A percentile compares a stretch with the other conserved stretches of the same genome.
Conservation (phyloP, 108 stramenopile genomes). For the Nitzschia sp. region DNA sequence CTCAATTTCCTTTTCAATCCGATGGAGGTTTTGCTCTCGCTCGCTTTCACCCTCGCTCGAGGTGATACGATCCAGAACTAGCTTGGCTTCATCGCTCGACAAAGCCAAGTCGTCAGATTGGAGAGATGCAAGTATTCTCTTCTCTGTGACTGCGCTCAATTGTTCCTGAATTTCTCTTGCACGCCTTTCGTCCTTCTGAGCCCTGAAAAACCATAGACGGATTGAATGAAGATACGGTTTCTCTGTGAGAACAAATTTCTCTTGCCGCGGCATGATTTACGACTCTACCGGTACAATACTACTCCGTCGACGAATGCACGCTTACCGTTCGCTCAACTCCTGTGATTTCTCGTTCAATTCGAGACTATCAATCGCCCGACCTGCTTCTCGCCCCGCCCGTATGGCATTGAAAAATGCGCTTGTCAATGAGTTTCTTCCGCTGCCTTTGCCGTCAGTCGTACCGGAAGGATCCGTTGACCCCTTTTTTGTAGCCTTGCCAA, state of each 20-base stretch:
- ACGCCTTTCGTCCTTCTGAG: slow-evolving; percentile 21
- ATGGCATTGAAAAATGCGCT: slow-evolving; percentile 48
- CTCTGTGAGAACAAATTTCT: too few relatives aligned
- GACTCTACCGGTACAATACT: too few relatives aligned
- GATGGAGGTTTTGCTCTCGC: slow-evolving; percentile 16
- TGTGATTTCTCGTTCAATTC: slow-evolving; percentile 60
- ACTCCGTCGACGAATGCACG: not conserved
- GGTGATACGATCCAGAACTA: slow-evolving; percentile 23
- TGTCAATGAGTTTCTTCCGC: slow-evolving; percentile 28
- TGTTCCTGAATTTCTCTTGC: slow-evolving; percentile 24
- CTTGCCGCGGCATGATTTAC: too few relatives aligned
- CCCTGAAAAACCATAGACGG: slow-evolving; percentile 23
- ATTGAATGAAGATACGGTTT: too few relatives aligned
- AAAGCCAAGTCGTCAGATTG: slow-evolving; percentile 34
- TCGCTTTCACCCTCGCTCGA: slow-evolving; percentile 12
- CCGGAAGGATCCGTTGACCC: not conserved
- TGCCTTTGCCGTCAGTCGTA: not conserved
- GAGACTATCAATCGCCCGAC: slow-evolving; percentile 47
- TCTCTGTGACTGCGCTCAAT: slow-evolving; percentile 24
- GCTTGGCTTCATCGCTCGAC: slow-evolving; percentile 33
- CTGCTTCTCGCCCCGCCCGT: slow-evolving; percentile 59
- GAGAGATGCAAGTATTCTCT: slow-evolving; percentile 36
- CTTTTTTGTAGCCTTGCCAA: not conserved
- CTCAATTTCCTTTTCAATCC: slow-evolving; percentile 36
- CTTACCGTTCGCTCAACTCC: slow-evolving; percentile 37